Evolutionary conservation across 164 flowering plant genomes (phyloP).

Genomic region (Dillenia suffruticosa): DNA sequence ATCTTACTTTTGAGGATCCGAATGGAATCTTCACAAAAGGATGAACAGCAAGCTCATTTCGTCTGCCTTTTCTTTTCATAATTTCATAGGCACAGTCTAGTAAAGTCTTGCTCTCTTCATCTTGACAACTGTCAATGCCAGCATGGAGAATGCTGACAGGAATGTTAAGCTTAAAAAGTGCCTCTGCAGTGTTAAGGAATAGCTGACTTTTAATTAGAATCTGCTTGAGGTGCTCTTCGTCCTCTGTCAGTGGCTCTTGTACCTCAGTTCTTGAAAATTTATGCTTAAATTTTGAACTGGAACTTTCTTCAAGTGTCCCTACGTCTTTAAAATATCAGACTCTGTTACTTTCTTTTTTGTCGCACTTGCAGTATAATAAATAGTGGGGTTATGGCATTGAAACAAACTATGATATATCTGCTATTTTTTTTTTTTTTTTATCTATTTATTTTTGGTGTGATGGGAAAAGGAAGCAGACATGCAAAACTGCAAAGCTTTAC

Average conservation of each 20-base stretch:
- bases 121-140: conserved; percentile 20
- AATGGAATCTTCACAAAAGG: conserved; percentile 26
- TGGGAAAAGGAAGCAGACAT: background rate
- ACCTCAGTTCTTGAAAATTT: conserved; percentile 9
- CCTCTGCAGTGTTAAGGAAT: conserved; percentile 82
- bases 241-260: conserved; percentile 42
- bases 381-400: no score
- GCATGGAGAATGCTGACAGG: conserved; percentile 47
- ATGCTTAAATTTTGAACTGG: background rate
- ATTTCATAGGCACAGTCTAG: conserved; percentile 68
- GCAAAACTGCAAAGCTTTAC: conserved; percentile 7
- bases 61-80: conserved; percentile 71
- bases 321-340: no score
- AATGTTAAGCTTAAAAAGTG: conserved; percentile 72
- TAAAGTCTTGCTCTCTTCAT: conserved; percentile 36
- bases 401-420: background rate
- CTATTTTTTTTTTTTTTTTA: background rate
- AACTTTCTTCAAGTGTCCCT: no score
- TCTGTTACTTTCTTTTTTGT: no score
- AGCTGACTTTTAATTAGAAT: conserved; percentile 45
- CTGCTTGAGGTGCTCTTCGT: conserved; percentile 63
- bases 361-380: no score
- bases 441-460: background rate
- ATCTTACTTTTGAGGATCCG: conserved; percentile 21
- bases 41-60: conserved; percentile 41